A percentile compares a stretch with the other conserved stretches of the same genome.
phyloP scores from a whole-genome alignment of 2,329 filamentous ascomycete genomes.

The Alternaria ethzedia region DNA sequence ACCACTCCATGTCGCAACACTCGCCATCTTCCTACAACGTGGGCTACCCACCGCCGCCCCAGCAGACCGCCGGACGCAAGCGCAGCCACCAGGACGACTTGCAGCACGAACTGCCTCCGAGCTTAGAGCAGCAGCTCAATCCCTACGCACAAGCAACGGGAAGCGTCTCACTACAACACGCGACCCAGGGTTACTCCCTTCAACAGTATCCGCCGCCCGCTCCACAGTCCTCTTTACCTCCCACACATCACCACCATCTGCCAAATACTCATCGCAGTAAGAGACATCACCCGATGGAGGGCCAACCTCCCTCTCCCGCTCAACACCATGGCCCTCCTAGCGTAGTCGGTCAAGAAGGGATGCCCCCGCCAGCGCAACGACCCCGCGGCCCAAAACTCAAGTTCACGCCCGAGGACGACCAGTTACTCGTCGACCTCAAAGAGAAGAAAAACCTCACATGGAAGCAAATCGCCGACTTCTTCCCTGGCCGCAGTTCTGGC shows the following conservation, averaged over 20 bases:
- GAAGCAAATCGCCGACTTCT: constrained; percentile 98
- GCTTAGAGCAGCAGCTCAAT: constrained; percentile 49
- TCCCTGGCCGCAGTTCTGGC: constrained; percentile 86
- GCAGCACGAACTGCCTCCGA: constrained; percentile 47
- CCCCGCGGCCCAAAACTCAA: constrained; percentile 90
- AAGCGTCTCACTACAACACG: constrained; percentile 50
- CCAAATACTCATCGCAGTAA: constrained; percentile 73
- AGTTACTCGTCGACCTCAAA: constrained; percentile 85
- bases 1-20: constrained; percentile 47
- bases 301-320: constrained; percentile 43
- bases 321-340: constrained; percentile 72
- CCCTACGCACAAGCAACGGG: constrained; percentile 46
- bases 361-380: constrained; percentile 81
- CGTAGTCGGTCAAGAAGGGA: constrained; percentile 83
- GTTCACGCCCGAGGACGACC: constrained; percentile 91
- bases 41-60: constrained; percentile 41
- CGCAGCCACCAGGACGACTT: constrained; percentile 52
- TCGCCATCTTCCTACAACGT: constrained; percentile 47
- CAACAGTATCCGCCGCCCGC: constrained; percentile 44
- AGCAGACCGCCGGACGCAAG: constrained; percentile 48
- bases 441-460: constrained; percentile 94
- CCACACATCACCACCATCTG: constrained; percentile 77
- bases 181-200: constrained; percentile 45
- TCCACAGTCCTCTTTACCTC: constrained; percentile 35
- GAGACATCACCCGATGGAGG: constrained; percentile 63